Percentiles rank a stretch among this genome's conserved stretches.
Conservation (phyloP, 306 rosid species). For the Lagenaria siceraria region DNA sequence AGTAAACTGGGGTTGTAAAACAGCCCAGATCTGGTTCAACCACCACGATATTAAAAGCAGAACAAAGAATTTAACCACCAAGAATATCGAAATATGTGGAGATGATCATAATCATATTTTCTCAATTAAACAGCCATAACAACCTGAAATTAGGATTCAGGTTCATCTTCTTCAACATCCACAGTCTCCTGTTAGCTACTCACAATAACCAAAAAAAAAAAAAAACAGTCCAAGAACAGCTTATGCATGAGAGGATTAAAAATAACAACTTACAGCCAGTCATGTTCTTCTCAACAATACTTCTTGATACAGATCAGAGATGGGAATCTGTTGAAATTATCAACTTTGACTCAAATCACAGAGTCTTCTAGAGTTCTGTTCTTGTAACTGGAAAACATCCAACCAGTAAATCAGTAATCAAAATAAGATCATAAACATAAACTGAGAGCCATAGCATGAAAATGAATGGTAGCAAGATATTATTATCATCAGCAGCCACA, state of each 20-base stretch:
- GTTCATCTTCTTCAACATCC: neutral
- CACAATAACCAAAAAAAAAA: neutral
- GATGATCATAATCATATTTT: neutral
- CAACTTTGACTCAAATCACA: neutral
- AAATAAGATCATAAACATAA: neutral
- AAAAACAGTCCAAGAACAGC: neutral
- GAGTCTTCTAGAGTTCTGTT: neutral
- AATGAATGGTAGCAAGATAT: neutral
- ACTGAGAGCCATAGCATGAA: neutral
- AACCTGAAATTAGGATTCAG: neutral
- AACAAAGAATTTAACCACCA: neutral
- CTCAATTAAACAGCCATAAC: neutral
- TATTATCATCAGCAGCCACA: neutral
- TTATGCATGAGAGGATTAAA: neutral
- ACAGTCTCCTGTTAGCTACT: neutral
- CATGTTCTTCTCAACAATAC: neutral
- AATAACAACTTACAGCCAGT: neutral
- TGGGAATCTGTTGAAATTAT: neutral
- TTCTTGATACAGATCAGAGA: neutral
- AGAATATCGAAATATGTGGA: neutral
- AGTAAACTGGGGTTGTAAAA: neutral
- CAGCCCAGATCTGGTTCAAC: neutral
- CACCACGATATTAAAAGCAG: neutral
- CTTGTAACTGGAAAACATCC: conserved; percentile 2
- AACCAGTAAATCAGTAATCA: neutral